A percentile compares a stretch with the other conserved stretches of the same genome.
phyloP scores from a whole-genome alignment of 2,329 filamentous ascomycete species.

The Pyrenophora graminea region DNA sequence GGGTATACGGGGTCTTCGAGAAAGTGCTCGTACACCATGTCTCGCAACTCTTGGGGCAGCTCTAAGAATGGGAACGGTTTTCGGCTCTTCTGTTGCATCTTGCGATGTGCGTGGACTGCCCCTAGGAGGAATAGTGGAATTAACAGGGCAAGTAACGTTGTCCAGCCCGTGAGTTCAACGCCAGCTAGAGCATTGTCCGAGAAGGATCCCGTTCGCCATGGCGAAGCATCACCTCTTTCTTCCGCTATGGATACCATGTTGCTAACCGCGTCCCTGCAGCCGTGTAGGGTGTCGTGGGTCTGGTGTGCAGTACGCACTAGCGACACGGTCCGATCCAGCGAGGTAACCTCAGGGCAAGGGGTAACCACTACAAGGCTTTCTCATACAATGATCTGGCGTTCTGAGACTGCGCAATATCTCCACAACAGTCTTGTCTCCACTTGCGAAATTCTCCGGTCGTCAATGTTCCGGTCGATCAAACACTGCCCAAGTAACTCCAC shows the following conservation, averaged over 20 bases:
- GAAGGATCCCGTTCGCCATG: not conserved
- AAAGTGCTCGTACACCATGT: slow-evolving; percentile 40
- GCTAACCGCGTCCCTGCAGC: not conserved
- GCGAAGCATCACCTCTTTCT: not conserved
- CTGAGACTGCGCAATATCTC: not conserved
- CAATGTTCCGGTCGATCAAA: not conserved
- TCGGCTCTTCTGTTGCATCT: slow-evolving; percentile 23
- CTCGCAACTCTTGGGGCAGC: slow-evolving; percentile 39
- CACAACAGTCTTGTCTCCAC: not conserved
- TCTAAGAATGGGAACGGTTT: slow-evolving; percentile 36
- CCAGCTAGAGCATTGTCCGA: not conserved
- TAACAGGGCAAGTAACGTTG: slow-evolving; percentile 15
- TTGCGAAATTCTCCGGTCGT: not conserved
- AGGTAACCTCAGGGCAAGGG: not conserved
- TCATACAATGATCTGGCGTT: not conserved
- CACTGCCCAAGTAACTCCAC: not conserved
- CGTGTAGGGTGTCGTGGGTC: not conserved
- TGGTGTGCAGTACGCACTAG: not conserved
- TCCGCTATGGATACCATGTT: not conserved
- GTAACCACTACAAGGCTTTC: not conserved
- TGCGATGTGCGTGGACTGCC: slow-evolving; percentile 20
- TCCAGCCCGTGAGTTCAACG: not conserved
- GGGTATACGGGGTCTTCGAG: slow-evolving; percentile 40
- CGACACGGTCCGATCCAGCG: not conserved
- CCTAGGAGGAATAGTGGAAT: slow-evolving; percentile 15